Conservation (phyloP, 2,329 filamentous ascomycete genomes). For the Xylariaceae sp. region DNA sequence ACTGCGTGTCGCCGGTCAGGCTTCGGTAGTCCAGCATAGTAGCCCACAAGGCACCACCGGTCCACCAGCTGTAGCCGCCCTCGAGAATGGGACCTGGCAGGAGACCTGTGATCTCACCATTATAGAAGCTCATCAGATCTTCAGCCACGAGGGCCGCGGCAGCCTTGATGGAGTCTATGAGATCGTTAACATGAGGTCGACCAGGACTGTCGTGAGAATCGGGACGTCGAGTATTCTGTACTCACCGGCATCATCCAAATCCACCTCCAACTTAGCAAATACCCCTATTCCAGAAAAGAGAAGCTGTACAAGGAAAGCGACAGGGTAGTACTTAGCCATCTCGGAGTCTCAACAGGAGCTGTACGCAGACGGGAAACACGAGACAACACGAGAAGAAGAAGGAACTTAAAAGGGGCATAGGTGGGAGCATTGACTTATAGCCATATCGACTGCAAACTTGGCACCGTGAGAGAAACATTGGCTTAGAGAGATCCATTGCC, state of each 20-base stretch:
- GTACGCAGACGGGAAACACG: background rate
- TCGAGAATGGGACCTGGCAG: constrained; percentile 16
- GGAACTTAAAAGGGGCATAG: background rate
- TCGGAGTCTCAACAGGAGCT: background rate
- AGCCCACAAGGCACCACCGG: constrained; percentile 45
- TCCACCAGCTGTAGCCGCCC: constrained; percentile 31
- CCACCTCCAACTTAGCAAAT: constrained; percentile 24
- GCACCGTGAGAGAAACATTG: background rate
- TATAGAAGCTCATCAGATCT: constrained; percentile 30
- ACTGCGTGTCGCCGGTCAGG: constrained; percentile 45
- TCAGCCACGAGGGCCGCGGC: constrained; percentile 28
- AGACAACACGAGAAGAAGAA: background rate
- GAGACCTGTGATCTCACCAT: constrained; percentile 26
- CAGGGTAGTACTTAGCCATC: constrained; percentile 20
- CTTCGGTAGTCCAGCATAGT: constrained; percentile 49
- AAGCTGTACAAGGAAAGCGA: constrained; percentile 15
- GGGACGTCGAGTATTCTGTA: background rate
- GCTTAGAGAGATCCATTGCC: background rate
- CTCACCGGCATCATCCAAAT: constrained; percentile 18
- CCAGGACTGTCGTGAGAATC: background rate
- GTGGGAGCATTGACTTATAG: background rate
- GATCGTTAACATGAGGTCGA: constrained; percentile 2
- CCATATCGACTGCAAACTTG: background rate
- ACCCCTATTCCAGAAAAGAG: constrained; percentile 22
- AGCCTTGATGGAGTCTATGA: constrained; percentile 27